A percentile compares a stretch with the other conserved stretches of the same genome.
phyloP scores from a whole-genome alignment of 495 filamentous ascomycete genomes.

The Oidiodendron maius region DNA sequence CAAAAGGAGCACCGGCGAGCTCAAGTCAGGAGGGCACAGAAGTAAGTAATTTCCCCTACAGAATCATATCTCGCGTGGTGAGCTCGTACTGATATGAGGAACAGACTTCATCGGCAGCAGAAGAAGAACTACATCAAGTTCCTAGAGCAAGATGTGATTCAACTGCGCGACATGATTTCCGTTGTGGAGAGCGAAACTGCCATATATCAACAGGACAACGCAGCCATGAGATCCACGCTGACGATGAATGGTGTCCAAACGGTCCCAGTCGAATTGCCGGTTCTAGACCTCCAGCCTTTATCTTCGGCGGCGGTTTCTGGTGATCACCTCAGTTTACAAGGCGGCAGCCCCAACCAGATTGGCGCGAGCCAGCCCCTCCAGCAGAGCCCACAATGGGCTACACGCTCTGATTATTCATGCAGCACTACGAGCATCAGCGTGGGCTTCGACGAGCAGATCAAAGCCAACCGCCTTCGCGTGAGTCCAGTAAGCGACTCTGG shows the following conservation, averaged over 20 bases:
- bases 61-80: neutral
- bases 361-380: no score
- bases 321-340: no score
- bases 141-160: constrained; percentile 40
- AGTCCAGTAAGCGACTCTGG: neutral
- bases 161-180: constrained; percentile 38
- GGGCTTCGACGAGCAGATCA: constrained; percentile 15
- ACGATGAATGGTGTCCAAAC: neutral
- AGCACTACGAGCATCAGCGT: constrained; percentile 10
- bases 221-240: constrained; percentile 20
- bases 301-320: no score
- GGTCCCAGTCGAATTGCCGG: neutral
- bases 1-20: constrained; percentile 36
- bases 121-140: constrained; percentile 45
- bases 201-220: constrained; percentile 32
- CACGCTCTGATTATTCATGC: neutral
- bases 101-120: constrained; percentile 40
- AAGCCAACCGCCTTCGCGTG: constrained; percentile 11
- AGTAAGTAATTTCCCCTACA: constrained; percentile 14
- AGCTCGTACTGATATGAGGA: neutral
- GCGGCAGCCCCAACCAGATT: no score
- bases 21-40: constrained; percentile 46
- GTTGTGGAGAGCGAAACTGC: constrained; percentile 23
- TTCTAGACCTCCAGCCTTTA: neutral
- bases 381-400: no score